Base-by-base conservation (phyloP, 2,329 filamentous ascomycete species). In the Myriosclerotinia scirpicola region DNA sequence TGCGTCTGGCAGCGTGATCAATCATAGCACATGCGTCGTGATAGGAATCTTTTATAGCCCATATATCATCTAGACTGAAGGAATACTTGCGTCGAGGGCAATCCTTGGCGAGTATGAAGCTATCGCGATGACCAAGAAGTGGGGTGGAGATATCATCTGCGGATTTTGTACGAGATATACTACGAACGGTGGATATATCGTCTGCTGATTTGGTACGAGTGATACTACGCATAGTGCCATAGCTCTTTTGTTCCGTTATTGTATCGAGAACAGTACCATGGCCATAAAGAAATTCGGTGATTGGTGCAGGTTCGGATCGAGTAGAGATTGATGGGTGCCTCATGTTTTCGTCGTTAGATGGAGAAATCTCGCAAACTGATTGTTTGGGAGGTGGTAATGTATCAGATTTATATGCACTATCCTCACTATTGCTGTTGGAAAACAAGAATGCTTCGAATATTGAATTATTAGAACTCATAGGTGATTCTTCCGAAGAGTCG, bases 171-270 rank as follows among this genome's bases (percentile, higher is more conserved):
- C 68, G 71, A 40, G 64, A 48, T 2, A 63, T 22, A 17, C 48
- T 63, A 5, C 52, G 58, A 42, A 50, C 63, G 7, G 56, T 60
- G 30, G 56, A 60, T 60, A 64, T 71, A 46, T 73, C 69, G 60
- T 75, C 73, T 1, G 68, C 68, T 6, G 75, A 76, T 50, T 71
- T 75, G 2, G 73, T 67, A 34, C 68, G 71, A 42, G 66, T 48
- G 68, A 70, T 40, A n/a, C 68, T 72, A 15, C 76, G 73, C 20
- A 80, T 72, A 2, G 78, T 79, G 7, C 73, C 69, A 63, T 71
- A 71, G 70, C 78, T 80, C 64, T 76, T 78, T 70, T 79, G 77
- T 71, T 81, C 79, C n/a, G 75, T 72, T 69, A 81, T 81, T 17
- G 79, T 78, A 26, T 76, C 73, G 1, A 81, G 75, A 38, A 76